Percentiles rank a stretch among this genome's conserved stretches.
These are phyloP conservation scores for Fusarium mexicanum DNA, from an alignment of 2,329 filamentous ascomycete species.

Conservation along the genomic window DNA sequence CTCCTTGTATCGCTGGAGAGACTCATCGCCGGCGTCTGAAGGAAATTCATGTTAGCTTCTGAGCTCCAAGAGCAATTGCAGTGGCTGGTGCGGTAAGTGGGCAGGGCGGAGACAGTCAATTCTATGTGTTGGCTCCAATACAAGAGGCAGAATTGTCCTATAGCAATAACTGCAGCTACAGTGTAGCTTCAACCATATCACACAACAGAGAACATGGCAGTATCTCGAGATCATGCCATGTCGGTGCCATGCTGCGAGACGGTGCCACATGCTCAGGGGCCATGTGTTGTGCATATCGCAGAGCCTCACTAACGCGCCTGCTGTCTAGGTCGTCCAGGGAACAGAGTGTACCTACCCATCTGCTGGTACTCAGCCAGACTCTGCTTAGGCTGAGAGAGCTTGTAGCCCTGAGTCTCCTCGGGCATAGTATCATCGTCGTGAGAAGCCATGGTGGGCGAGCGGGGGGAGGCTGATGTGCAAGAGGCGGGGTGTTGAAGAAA, in stretches of 20 bases:
- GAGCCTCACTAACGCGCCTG: constrained; percentile 11
- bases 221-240: constrained; percentile 20
- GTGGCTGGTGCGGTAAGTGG: not conserved
- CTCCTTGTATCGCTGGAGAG: constrained; percentile 96
- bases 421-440: constrained; percentile 83
- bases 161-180: not conserved
- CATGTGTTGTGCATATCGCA: constrained; percentile 19
- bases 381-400: constrained; percentile 96
- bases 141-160: not conserved
- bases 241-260: constrained; percentile 11
- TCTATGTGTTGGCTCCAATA: not conserved
- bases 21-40: constrained; percentile 80
- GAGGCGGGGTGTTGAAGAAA: constrained; percentile 33
- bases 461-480: constrained; percentile 20
- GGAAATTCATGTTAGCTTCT: constrained; percentile 30
- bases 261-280: constrained; percentile 11
- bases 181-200: not conserved
- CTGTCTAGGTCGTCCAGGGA: not conserved
- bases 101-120: not conserved
- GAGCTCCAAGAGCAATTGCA: not conserved
- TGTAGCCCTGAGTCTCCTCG: constrained; percentile 94
- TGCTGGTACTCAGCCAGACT: constrained; percentile 93
- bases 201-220: not conserved
- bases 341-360: constrained; percentile 73
- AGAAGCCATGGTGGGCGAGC: constrained; percentile 67